Conservation (phyloP, 495 filamentous ascomycete species). For the Penicillium malachiteum region DNA sequence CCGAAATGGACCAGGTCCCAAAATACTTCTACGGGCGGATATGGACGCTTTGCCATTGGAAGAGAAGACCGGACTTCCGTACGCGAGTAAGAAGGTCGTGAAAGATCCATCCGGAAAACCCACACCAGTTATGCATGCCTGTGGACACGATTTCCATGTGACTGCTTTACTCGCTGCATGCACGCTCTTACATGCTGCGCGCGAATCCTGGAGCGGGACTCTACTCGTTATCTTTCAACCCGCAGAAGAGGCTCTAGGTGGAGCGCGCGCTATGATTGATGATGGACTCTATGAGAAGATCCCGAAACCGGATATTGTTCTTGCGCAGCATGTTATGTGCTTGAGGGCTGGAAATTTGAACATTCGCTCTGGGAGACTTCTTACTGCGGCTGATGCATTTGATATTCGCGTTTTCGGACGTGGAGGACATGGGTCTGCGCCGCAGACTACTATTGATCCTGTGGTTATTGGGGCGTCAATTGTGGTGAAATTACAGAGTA, state of each 20-base stretch:
- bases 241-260: constrained; percentile 54
- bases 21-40: constrained; percentile 57
- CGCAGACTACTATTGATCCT: constrained; percentile 56
- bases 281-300: constrained; percentile 57
- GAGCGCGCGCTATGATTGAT: constrained; percentile 60
- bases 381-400: constrained; percentile 44
- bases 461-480: constrained; percentile 52
- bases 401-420: constrained; percentile 48
- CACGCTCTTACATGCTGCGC: constrained; percentile 38
- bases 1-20: constrained; percentile 54
- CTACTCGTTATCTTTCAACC: constrained; percentile 62
- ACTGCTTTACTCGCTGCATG: constrained; percentile 51
- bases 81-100: constrained; percentile 47
- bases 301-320: constrained; percentile 51
- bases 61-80: constrained; percentile 55
- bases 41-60: constrained; percentile 61
- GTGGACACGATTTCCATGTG: constrained; percentile 66
- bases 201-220: constrained; percentile 54
- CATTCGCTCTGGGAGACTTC: constrained; percentile 23
- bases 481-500: constrained; percentile 55
- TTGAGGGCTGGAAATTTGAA: constrained; percentile 41
- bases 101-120: constrained; percentile 44
- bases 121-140: constrained; percentile 64
- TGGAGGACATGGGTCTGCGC: constrained; percentile 53
- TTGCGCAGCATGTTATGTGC: constrained; percentile 59